Base-by-base conservation (phyloP, 805 yeast species). In the Pichia membranifaciens region DNA sequence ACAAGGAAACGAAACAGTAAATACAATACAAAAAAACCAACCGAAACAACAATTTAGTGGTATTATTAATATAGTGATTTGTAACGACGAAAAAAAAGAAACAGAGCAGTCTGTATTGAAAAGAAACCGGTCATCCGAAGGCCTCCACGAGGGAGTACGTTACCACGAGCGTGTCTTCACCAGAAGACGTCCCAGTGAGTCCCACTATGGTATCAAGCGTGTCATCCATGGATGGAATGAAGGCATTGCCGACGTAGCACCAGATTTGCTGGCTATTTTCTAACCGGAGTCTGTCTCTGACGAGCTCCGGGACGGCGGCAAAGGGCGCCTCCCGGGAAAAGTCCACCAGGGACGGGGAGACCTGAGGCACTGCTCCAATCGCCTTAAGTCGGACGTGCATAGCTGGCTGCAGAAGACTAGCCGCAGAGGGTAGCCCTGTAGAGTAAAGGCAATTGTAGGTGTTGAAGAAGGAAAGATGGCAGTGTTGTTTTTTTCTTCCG, bases 321-420 rank as follows among this genome's bases (percentile, higher is more conserved):
- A 41, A 33, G 4, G 28, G 23, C 16, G 41, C 29, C 8, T 41
- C 42, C 3, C 37, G 13, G 5, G 45, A 18, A 21, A 46, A 76
- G 49, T 70, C 73, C 57, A 75, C 79, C 1, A 75, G 67, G 2
- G 69, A 20, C 5, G 50, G 43, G 6, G 48, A 32, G 2, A 41
- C 64, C 0, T 85, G 85, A 1, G 58, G 64, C 3, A 82, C 64
- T 1, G 75, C 74, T 0, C 87, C 87, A 31, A 82, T 76, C 2
- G 87, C 74, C 51, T 74, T 77, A 55, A 82, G 77, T 32, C 86
- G 61, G 8, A 81, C 64, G 1, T 76, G 70, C 15, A 79, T 63
- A 54, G 72, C 40, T 13, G 12, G n/a, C 20, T 12, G 6, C n/a
- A n/a, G n/a, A n/a, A n/a, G n/a, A n/a, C n/a, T n/a, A n/a, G n/a